These are phyloP conservation scores for Yamadazyma paraphyllophila DNA, from an alignment of 805 yeast species.

Conservation along the genomic window DNA sequence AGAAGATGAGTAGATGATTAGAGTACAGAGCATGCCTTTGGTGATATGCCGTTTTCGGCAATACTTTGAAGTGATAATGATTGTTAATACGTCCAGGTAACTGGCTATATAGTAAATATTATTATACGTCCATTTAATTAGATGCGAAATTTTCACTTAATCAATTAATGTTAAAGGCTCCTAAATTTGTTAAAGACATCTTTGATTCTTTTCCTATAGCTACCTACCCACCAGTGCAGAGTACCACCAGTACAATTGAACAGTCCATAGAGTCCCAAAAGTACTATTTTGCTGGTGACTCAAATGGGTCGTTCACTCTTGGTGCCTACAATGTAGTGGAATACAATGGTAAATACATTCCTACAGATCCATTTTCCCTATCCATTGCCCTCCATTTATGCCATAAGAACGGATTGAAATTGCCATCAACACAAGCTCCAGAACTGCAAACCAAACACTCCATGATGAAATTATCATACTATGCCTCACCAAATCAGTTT, in stretches of 20 bases:
- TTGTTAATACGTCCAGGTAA: neutral
- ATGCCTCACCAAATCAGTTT: conserved; percentile 47
- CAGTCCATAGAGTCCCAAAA: conserved; percentile 17
- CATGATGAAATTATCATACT: conserved; percentile 45
- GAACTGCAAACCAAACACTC: conserved; percentile 17
- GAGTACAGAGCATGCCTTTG: neutral
- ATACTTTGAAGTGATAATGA: no score
- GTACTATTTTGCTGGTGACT: conserved; percentile 13
- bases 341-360: conserved; percentile 30
- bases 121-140: neutral
- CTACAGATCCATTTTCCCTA: conserved; percentile 61
- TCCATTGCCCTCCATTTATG: conserved; percentile 47
- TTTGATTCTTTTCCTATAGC: conserved; percentile 53
- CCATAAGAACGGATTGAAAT: conserved; percentile 37
- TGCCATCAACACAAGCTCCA: neutral
- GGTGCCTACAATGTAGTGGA: conserved; percentile 51
- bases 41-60: no score
- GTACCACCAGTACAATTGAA: conserved; percentile 13
- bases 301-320: conserved; percentile 38
- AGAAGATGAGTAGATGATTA: conserved; percentile 30
- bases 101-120: no score
- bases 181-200: conserved; percentile 41
- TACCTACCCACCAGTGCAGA: conserved; percentile 37
- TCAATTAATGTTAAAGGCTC: conserved; percentile 21
- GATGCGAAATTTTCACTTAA: neutral